Percentiles rank a stretch among this genome's conserved stretches.
Conservation (phyloP, 768 basidiomycete species). For the Russula sp. region DNA sequence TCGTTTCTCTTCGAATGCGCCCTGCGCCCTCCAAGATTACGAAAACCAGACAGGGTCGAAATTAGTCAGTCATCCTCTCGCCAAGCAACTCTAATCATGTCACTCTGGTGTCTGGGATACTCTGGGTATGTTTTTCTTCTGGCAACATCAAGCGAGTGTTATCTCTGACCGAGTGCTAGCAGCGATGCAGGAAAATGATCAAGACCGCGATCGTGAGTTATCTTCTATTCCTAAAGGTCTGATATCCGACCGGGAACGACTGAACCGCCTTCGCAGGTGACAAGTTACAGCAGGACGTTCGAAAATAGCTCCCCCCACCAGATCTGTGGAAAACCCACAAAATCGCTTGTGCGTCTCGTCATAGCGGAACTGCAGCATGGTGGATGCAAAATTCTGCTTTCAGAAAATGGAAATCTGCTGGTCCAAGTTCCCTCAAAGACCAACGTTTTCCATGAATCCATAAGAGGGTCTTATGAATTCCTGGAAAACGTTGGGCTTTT, state of each 20-base stretch:
- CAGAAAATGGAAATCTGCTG: not conserved
- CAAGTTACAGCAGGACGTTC: not conserved
- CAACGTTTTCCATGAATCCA: no score
- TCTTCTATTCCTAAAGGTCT: not conserved
- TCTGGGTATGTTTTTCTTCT: not conserved
- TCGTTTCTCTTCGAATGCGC: no score
- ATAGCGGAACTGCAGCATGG: not conserved
- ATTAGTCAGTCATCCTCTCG: no score
- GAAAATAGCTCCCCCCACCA: conserved; percentile 4
- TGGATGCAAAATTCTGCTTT: not conserved
- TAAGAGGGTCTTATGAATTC: conserved; percentile 2
- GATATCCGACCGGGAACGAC: not conserved
- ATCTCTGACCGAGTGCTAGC: not conserved
- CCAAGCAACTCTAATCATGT: no score
- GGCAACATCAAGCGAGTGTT: not conserved
- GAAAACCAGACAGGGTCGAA: no score
- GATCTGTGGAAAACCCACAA: not conserved
- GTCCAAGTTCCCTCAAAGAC: not conserved
- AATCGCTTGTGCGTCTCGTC: not conserved
- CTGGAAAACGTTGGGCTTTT: conserved; percentile 2
- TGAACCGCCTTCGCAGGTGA: not conserved
- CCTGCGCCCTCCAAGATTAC: no score
- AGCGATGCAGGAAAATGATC: not conserved
- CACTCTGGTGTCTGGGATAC: not conserved
- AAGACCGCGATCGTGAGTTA: not conserved